Conservation (phyloP, 768 basidiomycete species). For the Lanmaoa rubissima region DNA sequence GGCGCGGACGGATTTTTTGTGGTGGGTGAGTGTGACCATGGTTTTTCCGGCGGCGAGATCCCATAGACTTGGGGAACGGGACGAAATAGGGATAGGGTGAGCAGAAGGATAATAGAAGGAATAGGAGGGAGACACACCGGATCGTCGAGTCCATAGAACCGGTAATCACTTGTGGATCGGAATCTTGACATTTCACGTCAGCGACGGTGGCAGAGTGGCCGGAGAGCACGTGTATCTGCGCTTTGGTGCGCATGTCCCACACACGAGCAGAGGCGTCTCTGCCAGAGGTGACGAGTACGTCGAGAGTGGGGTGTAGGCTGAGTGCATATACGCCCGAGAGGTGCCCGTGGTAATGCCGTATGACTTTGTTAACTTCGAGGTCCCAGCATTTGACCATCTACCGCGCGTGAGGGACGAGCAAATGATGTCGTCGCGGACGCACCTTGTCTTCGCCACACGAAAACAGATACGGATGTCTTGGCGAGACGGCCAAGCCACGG, state of each 20-base stretch:
- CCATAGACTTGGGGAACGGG: constrained; percentile 64
- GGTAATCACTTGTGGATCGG: constrained; percentile 97
- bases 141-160: constrained; percentile 98
- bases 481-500: constrained; percentile 87
- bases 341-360: constrained; percentile 98
- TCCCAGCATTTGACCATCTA: constrained; percentile 99
- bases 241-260: constrained; percentile 99
- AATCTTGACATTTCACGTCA: constrained; percentile 94
- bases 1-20: constrained; percentile 96
- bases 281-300: constrained; percentile 91
- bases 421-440: constrained; percentile 11
- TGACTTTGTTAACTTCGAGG: constrained; percentile 97
- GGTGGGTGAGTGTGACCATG: constrained; percentile 95
- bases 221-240: constrained; percentile 87
- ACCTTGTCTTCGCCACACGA: constrained; percentile 99
- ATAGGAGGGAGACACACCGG: constrained; percentile 46
- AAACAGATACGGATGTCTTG: constrained; percentile 94
- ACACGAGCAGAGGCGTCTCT: constrained; percentile 96
- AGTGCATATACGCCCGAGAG: constrained; percentile 96
- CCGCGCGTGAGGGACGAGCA: not conserved
- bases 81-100: not conserved
- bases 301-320: constrained; percentile 91
- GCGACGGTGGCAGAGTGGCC: constrained; percentile 96
- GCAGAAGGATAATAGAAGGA: too few relatives aligned
- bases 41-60: constrained; percentile 98